Conservation (phyloP, 192 early-diverging fungal species). For the Phycomyces blakesleeanus region DNA sequence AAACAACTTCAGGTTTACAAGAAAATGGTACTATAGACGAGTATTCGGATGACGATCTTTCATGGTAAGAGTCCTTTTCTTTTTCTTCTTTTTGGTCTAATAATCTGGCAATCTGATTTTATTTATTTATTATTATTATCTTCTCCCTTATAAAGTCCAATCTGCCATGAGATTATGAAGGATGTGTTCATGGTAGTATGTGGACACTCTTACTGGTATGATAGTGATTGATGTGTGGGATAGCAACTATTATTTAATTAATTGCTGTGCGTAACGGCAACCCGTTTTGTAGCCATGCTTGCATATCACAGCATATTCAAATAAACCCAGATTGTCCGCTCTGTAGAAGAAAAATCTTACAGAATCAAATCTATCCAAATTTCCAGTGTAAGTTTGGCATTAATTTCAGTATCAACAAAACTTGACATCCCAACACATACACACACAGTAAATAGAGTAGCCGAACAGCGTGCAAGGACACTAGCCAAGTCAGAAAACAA, state of each 20-base stretch:
- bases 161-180: conserved; percentile 67
- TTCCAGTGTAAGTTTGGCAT: conserved; percentile 54
- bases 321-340: conserved; percentile 63
- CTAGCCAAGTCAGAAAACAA: not conserved
- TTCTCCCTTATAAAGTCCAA: conserved; percentile 47
- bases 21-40: not conserved
- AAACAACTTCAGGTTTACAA: too few relatives aligned
- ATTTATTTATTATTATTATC: too few relatives aligned
- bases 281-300: conserved; percentile 51
- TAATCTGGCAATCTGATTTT: too few relatives aligned
- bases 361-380: conserved; percentile 80
- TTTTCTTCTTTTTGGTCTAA: not conserved
- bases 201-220: conserved; percentile 83
- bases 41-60: not conserved
- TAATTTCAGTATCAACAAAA: not conserved
- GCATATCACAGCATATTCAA: conserved; percentile 67
- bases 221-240: too few relatives aligned
- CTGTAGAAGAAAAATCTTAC: conserved; percentile 54
- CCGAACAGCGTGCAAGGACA: not conserved
- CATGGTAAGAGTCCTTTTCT: not conserved
- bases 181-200: conserved; percentile 78
- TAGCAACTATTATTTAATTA: not conserved
- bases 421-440: not conserved
- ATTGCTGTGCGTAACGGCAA: conserved; percentile 1
- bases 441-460: conserved; percentile 1